These are phyloP conservation scores for Agrocybe chaxingu DNA, from an alignment of 768 basidiomycete species.

Conservation along the genomic window DNA sequence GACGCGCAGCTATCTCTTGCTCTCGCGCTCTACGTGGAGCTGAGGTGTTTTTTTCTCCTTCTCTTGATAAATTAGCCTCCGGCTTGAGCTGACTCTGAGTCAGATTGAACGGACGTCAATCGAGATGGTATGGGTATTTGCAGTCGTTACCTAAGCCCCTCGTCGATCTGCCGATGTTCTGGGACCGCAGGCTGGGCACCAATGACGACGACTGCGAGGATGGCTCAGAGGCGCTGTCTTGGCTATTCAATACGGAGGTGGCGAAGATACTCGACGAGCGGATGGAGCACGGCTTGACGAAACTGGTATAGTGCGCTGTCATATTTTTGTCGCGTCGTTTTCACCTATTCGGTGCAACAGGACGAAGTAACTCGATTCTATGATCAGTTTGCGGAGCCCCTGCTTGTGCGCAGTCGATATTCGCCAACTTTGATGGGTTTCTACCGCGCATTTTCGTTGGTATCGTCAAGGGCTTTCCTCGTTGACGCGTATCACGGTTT, in stretches of 20 bases:
- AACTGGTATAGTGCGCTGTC: slow-evolving; percentile 19
- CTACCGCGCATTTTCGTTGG: slow-evolving; percentile 54
- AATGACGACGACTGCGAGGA: slow-evolving; percentile 19
- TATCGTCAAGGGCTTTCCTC: slow-evolving; percentile 80
- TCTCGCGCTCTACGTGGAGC: slow-evolving; percentile 61
- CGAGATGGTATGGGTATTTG: slow-evolving; percentile 65
- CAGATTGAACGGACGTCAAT: slow-evolving; percentile 46
- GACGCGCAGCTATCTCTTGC: slow-evolving; percentile 60
- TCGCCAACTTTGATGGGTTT: slow-evolving; percentile 38
- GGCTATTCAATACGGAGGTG: slow-evolving; percentile 44
- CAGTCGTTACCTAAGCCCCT: slow-evolving; percentile 52
- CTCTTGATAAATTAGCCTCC: slow-evolving; percentile 1
- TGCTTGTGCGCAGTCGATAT: slow-evolving; percentile 20
- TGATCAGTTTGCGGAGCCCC: slow-evolving; percentile 27
- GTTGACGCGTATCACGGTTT: slow-evolving; percentile 80
- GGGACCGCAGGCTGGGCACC: slow-evolving; percentile 28
- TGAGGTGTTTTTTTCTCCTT: slow-evolving; percentile 27
- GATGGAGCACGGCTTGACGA: slow-evolving; percentile 14
- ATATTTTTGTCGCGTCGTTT: neutral
- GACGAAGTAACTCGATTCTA: slow-evolving; percentile 35
- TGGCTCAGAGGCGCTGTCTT: slow-evolving; percentile 27
- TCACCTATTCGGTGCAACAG: slow-evolving; percentile 17
- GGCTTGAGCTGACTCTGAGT: slow-evolving; percentile 3
- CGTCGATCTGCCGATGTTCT: slow-evolving; percentile 62
- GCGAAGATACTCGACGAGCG: slow-evolving; percentile 19